Evolutionary conservation across 768 basidiomycete genomes (phyloP).

Genomic region (Pisolithus tinctorius): DNA sequence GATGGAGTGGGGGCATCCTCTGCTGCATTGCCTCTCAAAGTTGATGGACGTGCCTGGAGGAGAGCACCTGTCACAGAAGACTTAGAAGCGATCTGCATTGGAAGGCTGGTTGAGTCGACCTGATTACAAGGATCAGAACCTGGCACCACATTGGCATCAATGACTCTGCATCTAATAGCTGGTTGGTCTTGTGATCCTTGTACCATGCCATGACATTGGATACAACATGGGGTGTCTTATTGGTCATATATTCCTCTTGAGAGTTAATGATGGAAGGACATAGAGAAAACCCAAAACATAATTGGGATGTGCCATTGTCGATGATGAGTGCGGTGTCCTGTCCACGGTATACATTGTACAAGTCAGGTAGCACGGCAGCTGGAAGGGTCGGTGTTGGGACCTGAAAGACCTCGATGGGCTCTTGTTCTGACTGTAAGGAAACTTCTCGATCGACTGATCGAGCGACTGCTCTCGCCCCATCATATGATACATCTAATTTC

Average conservation of each 20-base stretch:
- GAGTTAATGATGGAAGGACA: slow-evolving; percentile 16
- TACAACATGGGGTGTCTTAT: slow-evolving; percentile 44
- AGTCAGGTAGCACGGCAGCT: slow-evolving; percentile 29
- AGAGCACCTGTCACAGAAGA: not conserved
- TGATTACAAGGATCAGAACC: not conserved
- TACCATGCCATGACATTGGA: slow-evolving; percentile 79
- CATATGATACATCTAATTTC: no score
- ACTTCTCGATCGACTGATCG: no score
- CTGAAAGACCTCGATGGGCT: not conserved
- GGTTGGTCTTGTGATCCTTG: slow-evolving; percentile 83
- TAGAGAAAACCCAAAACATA: slow-evolving; percentile 81
- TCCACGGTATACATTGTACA: slow-evolving; percentile 46
- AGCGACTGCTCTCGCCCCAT: no score
- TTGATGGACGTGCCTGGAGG: slow-evolving; percentile 2
- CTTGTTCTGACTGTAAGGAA: no score
- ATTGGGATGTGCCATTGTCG: slow-evolving; percentile 80
- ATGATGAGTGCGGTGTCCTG: slow-evolving; percentile 66
- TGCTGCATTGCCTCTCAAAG: slow-evolving; percentile 11
- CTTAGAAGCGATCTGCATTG: not conserved
- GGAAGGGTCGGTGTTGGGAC: slow-evolving; percentile 24
- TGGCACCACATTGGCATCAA: slow-evolving; percentile 37
- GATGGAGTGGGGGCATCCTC: slow-evolving; percentile 8
- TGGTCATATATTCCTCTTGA: not conserved
- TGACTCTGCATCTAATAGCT: slow-evolving; percentile 58
- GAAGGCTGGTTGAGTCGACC: not conserved